Evolutionary conservation across 176 grass and related monocot species (phyloP), one percentile per base, ranked within the genome.

Genomic region (Miscanthus lutarioriparius): DNA sequence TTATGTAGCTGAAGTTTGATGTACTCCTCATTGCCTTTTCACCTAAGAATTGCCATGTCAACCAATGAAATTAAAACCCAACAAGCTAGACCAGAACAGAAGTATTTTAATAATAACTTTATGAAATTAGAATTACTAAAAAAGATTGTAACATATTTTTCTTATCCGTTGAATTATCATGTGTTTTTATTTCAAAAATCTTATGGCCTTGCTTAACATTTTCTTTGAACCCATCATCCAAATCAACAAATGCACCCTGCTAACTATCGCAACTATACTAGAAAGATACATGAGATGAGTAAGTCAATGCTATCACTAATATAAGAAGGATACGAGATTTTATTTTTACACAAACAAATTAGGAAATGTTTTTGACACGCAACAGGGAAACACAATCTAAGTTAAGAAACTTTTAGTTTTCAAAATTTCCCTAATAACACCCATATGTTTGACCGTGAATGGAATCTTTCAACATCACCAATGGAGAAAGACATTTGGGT

Each of bases 261-360:
- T 79, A 84, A 88, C 78, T 45, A 47, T 88, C 74, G 45, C 59
- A 37, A 33, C 36, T n/a, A 3, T 33, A 33, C 22, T 67, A 35
- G 36, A 74, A 88, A 84, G 27, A 19, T 35, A 74, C 19, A 80
- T 35, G 4, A 70, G 10, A 59, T 59, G 39, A 45, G 19, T 33
- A 67, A 25, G 11, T 32, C 17, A 2, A 54, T 41, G 23, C 4
- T 66, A 16, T 23, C 20, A 75, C 19, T 56, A 61, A n/a, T 10
- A 36, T 22, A 32, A 56, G 26, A 81, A 67, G 2, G 26, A 45
- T 58, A 43, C 26, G 36, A 35, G 38, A 80, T 6, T 33, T 70
- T 66, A 10, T 0, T 59, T 64, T 30, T 23, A 33, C 12, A 14
- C 62, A 58, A 44, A 33, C 12, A 14, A 58, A 44, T 41, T 43